A percentile compares a stretch with the other conserved stretches of the same genome.
Evolutionary conservation across 1,139 yeast species (phyloP).

Genomic region (Kurtzmaniella natalensis): DNA sequence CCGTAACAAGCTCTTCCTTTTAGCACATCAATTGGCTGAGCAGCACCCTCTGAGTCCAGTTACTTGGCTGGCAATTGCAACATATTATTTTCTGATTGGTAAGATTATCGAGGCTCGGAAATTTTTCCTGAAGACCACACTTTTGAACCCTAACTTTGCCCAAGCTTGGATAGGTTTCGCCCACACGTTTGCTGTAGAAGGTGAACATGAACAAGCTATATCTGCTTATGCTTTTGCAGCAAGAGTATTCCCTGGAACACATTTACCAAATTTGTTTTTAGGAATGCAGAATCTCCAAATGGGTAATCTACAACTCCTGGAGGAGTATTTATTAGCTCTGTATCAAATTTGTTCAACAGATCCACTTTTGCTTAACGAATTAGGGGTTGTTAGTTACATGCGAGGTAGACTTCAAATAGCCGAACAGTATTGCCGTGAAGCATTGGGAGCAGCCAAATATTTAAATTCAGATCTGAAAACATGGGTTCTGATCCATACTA

Average conservation of each 20-base stretch:
- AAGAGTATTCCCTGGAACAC: slow-evolving; percentile 89
- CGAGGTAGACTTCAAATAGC: slow-evolving; percentile 66
- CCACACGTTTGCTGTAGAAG: slow-evolving; percentile 95
- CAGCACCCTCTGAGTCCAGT: slow-evolving; percentile 77
- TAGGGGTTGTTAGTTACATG: slow-evolving; percentile 87
- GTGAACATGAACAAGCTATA: slow-evolving; percentile 97
- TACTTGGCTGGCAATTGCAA: slow-evolving; percentile 92
- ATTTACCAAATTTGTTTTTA: slow-evolving; percentile 80
- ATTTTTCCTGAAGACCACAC: slow-evolving; percentile 84
- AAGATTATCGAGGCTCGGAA: slow-evolving; percentile 80
- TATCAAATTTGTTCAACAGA: slow-evolving; percentile 77
- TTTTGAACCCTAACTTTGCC: slow-evolving; percentile 84
- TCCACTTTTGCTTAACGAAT: slow-evolving; percentile 83
- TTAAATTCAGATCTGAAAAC: slow-evolving; percentile 78
- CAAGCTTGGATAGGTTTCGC: slow-evolving; percentile 99
- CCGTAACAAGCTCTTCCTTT: slow-evolving; percentile 70
- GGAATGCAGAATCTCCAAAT: slow-evolving; percentile 96
- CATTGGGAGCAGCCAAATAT: slow-evolving; percentile 64
- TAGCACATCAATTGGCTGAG: slow-evolving; percentile 86
- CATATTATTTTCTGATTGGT: slow-evolving; percentile 74
- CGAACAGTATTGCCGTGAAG: slow-evolving; percentile 66
- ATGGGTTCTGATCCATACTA: slow-evolving; percentile 83
- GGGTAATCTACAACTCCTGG: slow-evolving; percentile 77
- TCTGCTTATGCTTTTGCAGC: slow-evolving; percentile 97
- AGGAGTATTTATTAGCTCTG: slow-evolving; percentile 77